Percentiles rank a stretch among this genome's conserved stretches.
These are phyloP conservation scores for Quercus glauca DNA, from an alignment of 306 rosid species.

Conservation along the genomic window DNA sequence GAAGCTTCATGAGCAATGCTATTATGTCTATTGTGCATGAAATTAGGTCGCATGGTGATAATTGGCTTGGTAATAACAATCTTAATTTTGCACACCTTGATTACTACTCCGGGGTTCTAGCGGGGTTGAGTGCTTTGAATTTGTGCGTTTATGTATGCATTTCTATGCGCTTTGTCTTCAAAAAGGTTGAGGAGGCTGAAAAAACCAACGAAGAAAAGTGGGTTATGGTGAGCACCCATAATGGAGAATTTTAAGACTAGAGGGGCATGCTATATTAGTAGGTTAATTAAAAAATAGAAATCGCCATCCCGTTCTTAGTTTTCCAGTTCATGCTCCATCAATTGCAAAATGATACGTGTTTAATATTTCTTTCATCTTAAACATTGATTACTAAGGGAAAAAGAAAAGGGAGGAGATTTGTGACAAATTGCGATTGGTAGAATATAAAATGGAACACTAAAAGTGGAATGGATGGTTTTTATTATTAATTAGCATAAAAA, in stretches of 20 bases:
- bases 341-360: too few relatives aligned
- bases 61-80: constrained; percentile 55
- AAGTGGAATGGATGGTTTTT: too few relatives aligned
- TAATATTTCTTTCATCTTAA: too few relatives aligned
- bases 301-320: too few relatives aligned
- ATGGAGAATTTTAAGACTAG: not conserved
- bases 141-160: constrained; percentile 42
- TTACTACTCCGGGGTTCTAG: constrained; percentile 58
- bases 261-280: not conserved
- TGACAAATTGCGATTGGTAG: too few relatives aligned
- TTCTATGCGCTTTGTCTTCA: constrained; percentile 52
- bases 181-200: constrained; percentile 32
- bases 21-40: constrained; percentile 38
- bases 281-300: too few relatives aligned
- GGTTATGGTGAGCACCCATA: not conserved
- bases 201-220: not conserved
- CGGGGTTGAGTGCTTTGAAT: constrained; percentile 44
- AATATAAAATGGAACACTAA: too few relatives aligned
- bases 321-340: too few relatives aligned
- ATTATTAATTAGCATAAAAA: too few relatives aligned
- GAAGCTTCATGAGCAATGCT: constrained; percentile 45
- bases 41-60: constrained; percentile 21
- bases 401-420: too few relatives aligned
- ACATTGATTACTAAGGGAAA: too few relatives aligned
- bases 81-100: constrained; percentile 65